These are phyloP conservation scores for Boletales sp. DNA, from an alignment of 768 basidiomycete species.

Conservation along the genomic window DNA sequence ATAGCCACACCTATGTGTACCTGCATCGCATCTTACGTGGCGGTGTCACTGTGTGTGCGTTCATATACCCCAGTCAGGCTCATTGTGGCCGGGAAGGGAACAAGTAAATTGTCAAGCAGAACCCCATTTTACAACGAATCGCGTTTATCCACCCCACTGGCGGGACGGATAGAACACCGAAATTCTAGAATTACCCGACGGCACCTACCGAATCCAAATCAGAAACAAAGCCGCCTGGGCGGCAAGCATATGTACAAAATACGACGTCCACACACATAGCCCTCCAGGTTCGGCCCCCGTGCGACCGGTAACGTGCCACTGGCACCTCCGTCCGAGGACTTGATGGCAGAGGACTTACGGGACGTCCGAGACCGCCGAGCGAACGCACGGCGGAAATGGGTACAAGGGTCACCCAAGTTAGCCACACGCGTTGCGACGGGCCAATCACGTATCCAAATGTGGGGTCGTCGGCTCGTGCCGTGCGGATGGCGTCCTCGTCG, in stretches of 20 bases:
- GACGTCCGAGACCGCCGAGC: not conserved
- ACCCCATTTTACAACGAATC: too few relatives aligned
- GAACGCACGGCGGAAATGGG: too few relatives aligned
- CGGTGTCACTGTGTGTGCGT: not conserved
- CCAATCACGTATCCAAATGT: not conserved
- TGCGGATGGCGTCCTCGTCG: not conserved
- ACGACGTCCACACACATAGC: conserved; percentile 6
- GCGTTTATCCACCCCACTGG: too few relatives aligned
- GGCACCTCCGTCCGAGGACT: not conserved
- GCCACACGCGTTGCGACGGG: too few relatives aligned
- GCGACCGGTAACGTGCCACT: not conserved
- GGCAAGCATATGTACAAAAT: conserved; percentile 10
- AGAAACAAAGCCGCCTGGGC: conserved; percentile 11
- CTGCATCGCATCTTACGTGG: not conserved
- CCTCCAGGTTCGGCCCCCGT: conserved; percentile 10
- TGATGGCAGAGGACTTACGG: not conserved
- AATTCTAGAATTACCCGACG: not conserved
- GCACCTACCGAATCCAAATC: not conserved
- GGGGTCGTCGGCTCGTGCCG: conserved; percentile 1
- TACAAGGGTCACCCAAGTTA: not conserved
- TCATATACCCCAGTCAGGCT: conserved; percentile 4
- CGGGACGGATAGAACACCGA: not conserved
- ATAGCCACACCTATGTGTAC: not conserved
- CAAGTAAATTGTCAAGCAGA: not conserved
- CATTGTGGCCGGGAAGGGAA: not conserved